phyloP scores from a whole-genome alignment of 352 stramenopile species.

The Phytophthora palmivora region DNA sequence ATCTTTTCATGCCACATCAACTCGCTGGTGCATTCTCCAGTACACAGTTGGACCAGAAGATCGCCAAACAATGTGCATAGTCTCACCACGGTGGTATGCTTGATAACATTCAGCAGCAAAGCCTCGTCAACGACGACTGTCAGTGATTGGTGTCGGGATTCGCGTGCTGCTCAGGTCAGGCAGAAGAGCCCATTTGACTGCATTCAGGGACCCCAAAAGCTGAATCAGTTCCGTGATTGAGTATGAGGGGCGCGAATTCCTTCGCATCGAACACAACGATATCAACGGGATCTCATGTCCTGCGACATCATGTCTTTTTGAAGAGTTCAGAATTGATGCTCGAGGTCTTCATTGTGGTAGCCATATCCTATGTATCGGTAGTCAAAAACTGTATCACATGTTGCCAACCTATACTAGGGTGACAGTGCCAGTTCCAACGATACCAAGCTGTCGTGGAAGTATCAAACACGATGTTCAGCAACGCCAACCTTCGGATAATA shows the following conservation, averaged over 20 bases:
- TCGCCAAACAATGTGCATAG: slow-evolving; percentile 84
- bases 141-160: slow-evolving; percentile 59
- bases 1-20: slow-evolving; percentile 81
- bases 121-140: slow-evolving; percentile 49
- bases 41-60: slow-evolving; percentile 79
- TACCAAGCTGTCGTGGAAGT: too few relatives aligned
- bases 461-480: too few relatives aligned
- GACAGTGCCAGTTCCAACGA: too few relatives aligned
- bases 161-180: too few relatives aligned
- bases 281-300: too few relatives aligned
- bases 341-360: background rate
- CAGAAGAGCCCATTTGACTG: slow-evolving; percentile 87
- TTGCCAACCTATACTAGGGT: too few relatives aligned
- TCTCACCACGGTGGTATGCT: slow-evolving; percentile 79
- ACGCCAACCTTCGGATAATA: slow-evolving; percentile 27
- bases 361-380: too few relatives aligned
- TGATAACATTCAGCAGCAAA: slow-evolving; percentile 61
- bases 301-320: slow-evolving; percentile 2
- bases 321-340: slow-evolving; percentile 7
- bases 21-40: slow-evolving; percentile 88
- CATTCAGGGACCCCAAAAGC: slow-evolving; percentile 16
- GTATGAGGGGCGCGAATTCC: slow-evolving; percentile 80
- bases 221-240: slow-evolving; percentile 55
- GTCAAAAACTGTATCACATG: too few relatives aligned
- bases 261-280: slow-evolving; percentile 86